A percentile compares a stretch with the other conserved stretches of the same genome.
Evolutionary conservation across 2,329 filamentous ascomycete species (phyloP).

Genomic region (Fusarium proliferatum): DNA sequence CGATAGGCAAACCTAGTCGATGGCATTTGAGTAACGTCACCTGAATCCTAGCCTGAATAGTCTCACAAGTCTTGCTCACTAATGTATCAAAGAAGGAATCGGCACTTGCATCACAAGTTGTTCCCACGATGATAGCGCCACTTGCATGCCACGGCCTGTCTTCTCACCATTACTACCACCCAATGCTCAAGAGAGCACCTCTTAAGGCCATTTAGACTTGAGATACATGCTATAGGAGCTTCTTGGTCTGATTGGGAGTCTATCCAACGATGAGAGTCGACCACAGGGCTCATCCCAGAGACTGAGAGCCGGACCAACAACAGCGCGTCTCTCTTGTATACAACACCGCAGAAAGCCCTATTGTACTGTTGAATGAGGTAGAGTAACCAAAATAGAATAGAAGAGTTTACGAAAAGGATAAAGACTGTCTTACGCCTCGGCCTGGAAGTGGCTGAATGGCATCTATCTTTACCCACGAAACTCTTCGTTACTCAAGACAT

Average conservation of each 20-base stretch:
- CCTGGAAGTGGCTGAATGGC: background rate
- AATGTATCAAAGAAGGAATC: background rate
- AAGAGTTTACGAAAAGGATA: too few species aligned
- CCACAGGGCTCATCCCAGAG: background rate
- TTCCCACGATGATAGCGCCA: background rate
- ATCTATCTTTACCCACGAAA: background rate
- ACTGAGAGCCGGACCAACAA: background rate
- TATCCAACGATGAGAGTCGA: too few species aligned
- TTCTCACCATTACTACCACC: background rate
- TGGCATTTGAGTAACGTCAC: background rate
- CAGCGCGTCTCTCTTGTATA: background rate
- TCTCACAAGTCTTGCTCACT: background rate
- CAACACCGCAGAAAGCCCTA: background rate
- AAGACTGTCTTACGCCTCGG: background rate
- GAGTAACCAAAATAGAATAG: too few species aligned
- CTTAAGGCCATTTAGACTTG: background rate
- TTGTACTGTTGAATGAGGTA: background rate
- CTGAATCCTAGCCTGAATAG: background rate
- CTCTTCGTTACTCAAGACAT: background rate
- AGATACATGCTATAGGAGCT: rapidly evolving
- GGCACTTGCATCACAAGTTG: background rate
- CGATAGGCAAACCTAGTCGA: too few species aligned
- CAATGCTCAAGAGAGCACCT: background rate
- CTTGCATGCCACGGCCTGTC: background rate
- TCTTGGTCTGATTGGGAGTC: too few species aligned